phyloP scores from a whole-genome alignment of 2,329 filamentous ascomycete species.

The Geoglossum cookeanum region DNA sequence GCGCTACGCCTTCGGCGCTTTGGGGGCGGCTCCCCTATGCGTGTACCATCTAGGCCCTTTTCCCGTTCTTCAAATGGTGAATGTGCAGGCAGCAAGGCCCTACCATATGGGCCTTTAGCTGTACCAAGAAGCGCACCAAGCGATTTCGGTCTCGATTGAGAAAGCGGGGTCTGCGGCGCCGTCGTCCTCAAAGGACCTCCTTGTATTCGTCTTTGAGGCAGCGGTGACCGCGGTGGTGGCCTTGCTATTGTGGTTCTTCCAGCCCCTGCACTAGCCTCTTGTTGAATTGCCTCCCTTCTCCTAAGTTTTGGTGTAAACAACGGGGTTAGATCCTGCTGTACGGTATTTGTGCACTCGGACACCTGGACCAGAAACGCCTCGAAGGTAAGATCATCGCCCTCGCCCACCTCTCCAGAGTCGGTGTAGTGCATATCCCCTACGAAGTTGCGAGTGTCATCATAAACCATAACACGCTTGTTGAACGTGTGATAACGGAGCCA shows the following conservation, averaged over 20 bases:
- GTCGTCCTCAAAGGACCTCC: conserved; percentile 9
- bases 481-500: conserved; percentile 74
- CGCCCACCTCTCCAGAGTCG: conserved; percentile 44
- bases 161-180: conserved; percentile 12
- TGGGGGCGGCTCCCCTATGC: conserved; percentile 15
- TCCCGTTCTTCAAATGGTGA: conserved; percentile 47
- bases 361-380: conserved; percentile 70
- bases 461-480: conserved; percentile 81
- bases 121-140: conserved; percentile 46
- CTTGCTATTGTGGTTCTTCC: neutral
- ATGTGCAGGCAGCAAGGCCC: conserved; percentile 34
- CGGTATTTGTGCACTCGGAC: conserved; percentile 49
- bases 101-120: conserved; percentile 42
- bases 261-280: neutral
- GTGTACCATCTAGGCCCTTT: conserved; percentile 9
- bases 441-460: conserved; percentile 61
- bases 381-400: conserved; percentile 66
- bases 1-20: neutral
- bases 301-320: conserved; percentile 45
- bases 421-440: conserved; percentile 75
- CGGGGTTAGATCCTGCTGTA: conserved; percentile 59
- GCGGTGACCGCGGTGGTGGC: neutral
- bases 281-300: conserved; percentile 7
- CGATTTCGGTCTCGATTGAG: conserved; percentile 35
- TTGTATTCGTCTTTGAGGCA: conserved; percentile 20